Evolutionary conservation across 495 filamentous ascomycete species (phyloP).

Genomic region (Aspergillus olivimuriae): DNA sequence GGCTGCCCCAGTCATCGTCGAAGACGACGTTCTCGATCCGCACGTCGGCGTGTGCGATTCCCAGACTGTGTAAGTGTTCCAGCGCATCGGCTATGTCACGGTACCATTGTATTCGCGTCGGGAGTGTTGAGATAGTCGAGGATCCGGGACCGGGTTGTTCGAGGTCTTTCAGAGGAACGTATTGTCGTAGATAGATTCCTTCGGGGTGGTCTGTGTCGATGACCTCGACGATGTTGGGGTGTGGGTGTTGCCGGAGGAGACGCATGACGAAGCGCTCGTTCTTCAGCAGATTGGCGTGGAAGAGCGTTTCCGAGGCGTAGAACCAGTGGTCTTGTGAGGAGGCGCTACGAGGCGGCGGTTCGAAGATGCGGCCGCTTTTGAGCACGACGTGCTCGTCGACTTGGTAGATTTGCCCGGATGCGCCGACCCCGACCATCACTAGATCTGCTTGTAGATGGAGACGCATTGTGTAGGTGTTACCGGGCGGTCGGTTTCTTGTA

Average conservation of each 20-base stretch:
- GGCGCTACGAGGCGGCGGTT: slow-evolving; percentile 13
- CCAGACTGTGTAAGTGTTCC: slow-evolving; percentile 13
- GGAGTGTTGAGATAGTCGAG: background rate
- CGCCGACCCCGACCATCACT: slow-evolving; percentile 18
- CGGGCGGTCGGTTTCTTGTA: too few relatives aligned
- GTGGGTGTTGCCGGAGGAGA: slow-evolving; percentile 17
- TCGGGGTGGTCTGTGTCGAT: slow-evolving; percentile 18
- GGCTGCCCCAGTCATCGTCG: slow-evolving; percentile 9
- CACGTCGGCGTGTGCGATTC: slow-evolving; percentile 13
- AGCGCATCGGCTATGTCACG: slow-evolving; percentile 13
- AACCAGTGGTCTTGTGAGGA: slow-evolving; percentile 12
- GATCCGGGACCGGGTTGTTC: background rate
- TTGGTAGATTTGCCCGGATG: slow-evolving; percentile 17
- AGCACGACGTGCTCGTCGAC: slow-evolving; percentile 20
- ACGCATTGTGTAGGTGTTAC: background rate
- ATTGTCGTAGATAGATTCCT: slow-evolving; percentile 17
- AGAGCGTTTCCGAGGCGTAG: slow-evolving; percentile 22
- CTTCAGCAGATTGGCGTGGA: slow-evolving; percentile 18
- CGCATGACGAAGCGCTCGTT: slow-evolving; percentile 17
- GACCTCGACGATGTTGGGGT: slow-evolving; percentile 21
- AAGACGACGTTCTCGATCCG: slow-evolving; percentile 18
- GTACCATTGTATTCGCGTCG: slow-evolving; percentile 11
- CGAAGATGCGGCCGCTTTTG: slow-evolving; percentile 16
- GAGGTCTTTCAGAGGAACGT: slow-evolving; percentile 8
- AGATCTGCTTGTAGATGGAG: slow-evolving; percentile 7